Evolutionary conservation across 1,284 basidiomycete genomes (phyloP).

Genomic region (Moesziomyces parantarcticus): DNA sequence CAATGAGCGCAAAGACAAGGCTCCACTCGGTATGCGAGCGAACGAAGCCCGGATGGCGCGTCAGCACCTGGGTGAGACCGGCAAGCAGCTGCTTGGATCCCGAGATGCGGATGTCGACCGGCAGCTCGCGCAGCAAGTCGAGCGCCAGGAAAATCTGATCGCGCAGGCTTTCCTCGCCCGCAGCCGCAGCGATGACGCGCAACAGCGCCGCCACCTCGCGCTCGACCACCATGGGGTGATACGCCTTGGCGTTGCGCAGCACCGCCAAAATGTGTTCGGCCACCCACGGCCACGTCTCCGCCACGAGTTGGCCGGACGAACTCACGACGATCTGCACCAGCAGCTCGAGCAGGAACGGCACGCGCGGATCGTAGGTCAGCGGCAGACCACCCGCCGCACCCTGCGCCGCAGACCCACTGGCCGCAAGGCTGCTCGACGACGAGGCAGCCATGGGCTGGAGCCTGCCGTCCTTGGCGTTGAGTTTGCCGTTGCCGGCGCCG

Average conservation of each 20-base stretch:
- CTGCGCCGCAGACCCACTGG: conserved; percentile 11
- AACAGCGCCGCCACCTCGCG: conserved; percentile 81
- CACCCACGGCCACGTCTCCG: conserved; percentile 89
- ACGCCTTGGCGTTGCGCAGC: conserved; percentile 80
- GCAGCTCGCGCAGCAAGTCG: conserved; percentile 85
- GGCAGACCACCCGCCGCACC: conserved; percentile 25
- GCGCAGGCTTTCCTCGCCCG: conserved; percentile 71
- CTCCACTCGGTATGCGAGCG: conserved; percentile 84
- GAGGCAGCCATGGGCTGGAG: conserved; percentile 56
- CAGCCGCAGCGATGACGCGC: conserved; percentile 40
- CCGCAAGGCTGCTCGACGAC: conserved; percentile 21
- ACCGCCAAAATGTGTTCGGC: conserved; percentile 89
- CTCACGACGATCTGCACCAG: conserved; percentile 83
- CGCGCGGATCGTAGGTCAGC: conserved; percentile 91
- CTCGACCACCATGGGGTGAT: conserved; percentile 90
- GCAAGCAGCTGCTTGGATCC: conserved; percentile 90
- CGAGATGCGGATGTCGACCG: conserved; percentile 79
- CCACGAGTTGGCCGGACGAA: conserved; percentile 77
- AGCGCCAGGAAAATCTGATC: conserved; percentile 95
- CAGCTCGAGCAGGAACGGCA: conserved; percentile 90
- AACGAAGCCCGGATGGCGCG: conserved; percentile 75
- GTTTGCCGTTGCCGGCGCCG: not conserved
- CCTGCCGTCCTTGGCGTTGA: conserved; percentile 41
- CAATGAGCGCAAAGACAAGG: conserved; percentile 87
- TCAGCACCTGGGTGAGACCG: conserved; percentile 82